Conservation (phyloP, 179 eudicot genomes). For the Patellifolia procumbens region DNA sequence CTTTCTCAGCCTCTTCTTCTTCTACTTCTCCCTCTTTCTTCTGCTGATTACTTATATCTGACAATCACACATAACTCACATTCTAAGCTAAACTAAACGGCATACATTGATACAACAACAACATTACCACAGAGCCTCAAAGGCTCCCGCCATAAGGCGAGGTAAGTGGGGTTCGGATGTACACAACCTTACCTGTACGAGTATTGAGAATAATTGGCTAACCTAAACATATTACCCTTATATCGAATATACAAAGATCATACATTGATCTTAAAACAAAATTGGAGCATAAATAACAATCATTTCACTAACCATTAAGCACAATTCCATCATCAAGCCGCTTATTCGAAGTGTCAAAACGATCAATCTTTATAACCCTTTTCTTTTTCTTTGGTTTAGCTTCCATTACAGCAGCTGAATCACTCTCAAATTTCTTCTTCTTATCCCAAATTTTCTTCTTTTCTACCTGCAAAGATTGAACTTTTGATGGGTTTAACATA, state of each 20-base stretch:
- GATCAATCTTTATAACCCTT: conserved; percentile 62
- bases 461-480: conserved; percentile 1
- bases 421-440: conserved; percentile 32
- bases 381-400: conserved; percentile 53
- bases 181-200: too few relatives aligned
- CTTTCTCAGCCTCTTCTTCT: conserved; percentile 45
- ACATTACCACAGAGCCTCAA: too few relatives aligned
- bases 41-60: conserved; percentile 42
- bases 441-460: conserved; percentile 39
- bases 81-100: conserved; percentile 13
- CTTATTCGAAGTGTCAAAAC: conserved; percentile 64
- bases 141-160: too few relatives aligned
- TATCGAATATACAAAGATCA: too few relatives aligned
- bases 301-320: conserved; percentile 28
- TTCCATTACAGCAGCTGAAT: conserved; percentile 30
- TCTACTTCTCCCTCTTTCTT: conserved; percentile 30
- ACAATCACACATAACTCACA: conserved; percentile 22
- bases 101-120: background rate
- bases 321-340: conserved; percentile 58
- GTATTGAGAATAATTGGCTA: too few relatives aligned
- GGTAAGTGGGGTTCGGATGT: too few relatives aligned
- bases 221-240: too few relatives aligned
- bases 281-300: background rate
- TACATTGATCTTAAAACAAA: background rate
- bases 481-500: background rate